Base-by-base conservation (phyloP, 495 filamentous ascomycete species). In the Elaphomyces granulatus region DNA sequence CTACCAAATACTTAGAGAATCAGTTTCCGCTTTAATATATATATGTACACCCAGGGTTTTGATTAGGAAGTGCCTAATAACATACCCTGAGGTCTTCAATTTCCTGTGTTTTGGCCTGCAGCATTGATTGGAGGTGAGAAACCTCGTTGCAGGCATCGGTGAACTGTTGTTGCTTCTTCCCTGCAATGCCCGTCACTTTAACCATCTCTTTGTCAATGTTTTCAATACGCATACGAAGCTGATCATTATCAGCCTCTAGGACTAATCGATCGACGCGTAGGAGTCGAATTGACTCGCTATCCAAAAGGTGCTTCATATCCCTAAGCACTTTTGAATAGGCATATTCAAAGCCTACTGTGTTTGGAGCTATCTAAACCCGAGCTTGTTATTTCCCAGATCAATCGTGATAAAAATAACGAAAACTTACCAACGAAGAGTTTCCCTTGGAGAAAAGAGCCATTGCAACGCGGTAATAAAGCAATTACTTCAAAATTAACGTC, bases 161-260 rank as follows among this genome's bases (percentile, higher is more conserved):
- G 9, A 88, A 60, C 43, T 78, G 70, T 23, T 48, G 48, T 38
- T 71, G 70, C 14, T 72, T 51, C n/a, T 75, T 69, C 17, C 74
- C 68, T 37, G 72, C 59, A 14, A 68, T 59, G 9, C 51, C 49
- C 35, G 72, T 64, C 15, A 75, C 48, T 17, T 47, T 52, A 38
- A 67, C 60, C 12, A 72, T 51, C 30, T 68, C 66, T 38, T 67
- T 61, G 37, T 75, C 64, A 36, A 65, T 62, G 38, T 76, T 60
- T 15, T 65, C 55, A 18, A 92, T 58, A 46, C 77, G 69, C 20
- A 68, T 66, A 40, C 77, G 74, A 32, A 80, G 55, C 12, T 65
- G 59, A 36, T 82, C 75, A 44, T 79, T 79, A 40, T 94, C 81
- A 43, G 85, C 75, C 38, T 79, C 69, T 20, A 82, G 63, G 23